Base-by-base conservation (phyloP, 345 rosid species). In the Syzygium jambos region DNA sequence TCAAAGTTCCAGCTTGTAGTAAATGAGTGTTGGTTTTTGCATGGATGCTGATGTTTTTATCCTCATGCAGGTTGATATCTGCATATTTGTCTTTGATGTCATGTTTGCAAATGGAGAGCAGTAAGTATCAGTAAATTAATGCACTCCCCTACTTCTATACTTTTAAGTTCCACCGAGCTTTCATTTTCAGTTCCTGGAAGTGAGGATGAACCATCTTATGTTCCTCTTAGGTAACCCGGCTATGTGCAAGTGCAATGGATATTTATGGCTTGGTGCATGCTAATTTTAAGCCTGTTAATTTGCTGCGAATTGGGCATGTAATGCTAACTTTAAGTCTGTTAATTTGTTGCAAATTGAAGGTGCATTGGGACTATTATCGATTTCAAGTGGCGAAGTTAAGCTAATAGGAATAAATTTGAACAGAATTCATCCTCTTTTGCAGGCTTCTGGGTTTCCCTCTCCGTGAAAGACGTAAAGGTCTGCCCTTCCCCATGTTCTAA, bases 81-180 rank as follows among this genome's bases (percentile, higher is more conserved):
- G 98, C 85, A 88, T 96, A 68, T 96, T 96, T 87, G 94, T 94
- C 90, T 96, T 96, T 86, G 99, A 97, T 88, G 89, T 97, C 90
- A 96, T 97, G 99, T 96, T 94, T 91, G 90, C 95, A 88, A 95
- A 97, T 85, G 99, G 97, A 90, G 91, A 95, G 87, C 93, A 91
- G 98, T 97, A 93, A 88, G 90, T 87, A 86, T 87, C 93, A 90
- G 98, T 94, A 93, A 88, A 89, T 87, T 86, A 38, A 87, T 34
- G 17, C 34, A 29, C 84, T 19, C 14, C 57, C 9, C 5, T 85
- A 78, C 57, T 78, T 85, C 57, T 84, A 4, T 41, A 52, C 11
- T 2, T 73, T 49, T 53, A 38, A 29, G 9, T 30, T n/a, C 34
- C 49, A 30, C 49, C 78, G 9, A 19, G 34, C 51, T 52, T 52